These are phyloP conservation scores for Rhizoctonia solani DNA, from an alignment of 1,284 basidiomycete species.

Conservation along the genomic window DNA sequence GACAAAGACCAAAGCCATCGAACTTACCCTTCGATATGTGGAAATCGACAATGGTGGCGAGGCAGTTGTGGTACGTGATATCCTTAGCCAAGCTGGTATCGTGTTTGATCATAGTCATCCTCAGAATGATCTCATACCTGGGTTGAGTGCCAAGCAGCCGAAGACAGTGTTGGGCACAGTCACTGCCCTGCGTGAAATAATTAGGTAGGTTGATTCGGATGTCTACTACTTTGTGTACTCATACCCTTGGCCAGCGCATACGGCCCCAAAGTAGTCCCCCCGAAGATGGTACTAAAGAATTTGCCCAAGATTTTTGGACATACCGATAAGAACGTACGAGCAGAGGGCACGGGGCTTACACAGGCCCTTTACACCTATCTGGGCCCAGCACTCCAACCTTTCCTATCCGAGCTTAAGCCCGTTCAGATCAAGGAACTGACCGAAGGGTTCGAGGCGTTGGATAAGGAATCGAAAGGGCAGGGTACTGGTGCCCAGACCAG, in stretches of 20 bases:
- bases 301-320: slow-evolving; percentile 95
- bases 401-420: slow-evolving; percentile 91
- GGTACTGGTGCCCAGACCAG: slow-evolving; percentile 80
- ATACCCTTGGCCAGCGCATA: slow-evolving; percentile 61
- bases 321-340: slow-evolving; percentile 93
- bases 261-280: slow-evolving; percentile 76
- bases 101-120: slow-evolving; percentile 31
- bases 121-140: slow-evolving; percentile 82
- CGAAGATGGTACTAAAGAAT: slow-evolving; percentile 77
- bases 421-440: slow-evolving; percentile 98
- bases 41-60: slow-evolving; percentile 92
- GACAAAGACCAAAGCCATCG: slow-evolving; percentile 88
- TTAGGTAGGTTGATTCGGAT: slow-evolving; percentile 52
- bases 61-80: slow-evolving; percentile 78
- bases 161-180: slow-evolving; percentile 89
- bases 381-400: slow-evolving; percentile 85
- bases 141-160: slow-evolving; percentile 90
- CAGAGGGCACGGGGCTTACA: slow-evolving; percentile 83
- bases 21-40: slow-evolving; percentile 86
- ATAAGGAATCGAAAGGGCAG: slow-evolving; percentile 80
- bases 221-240: neutral
- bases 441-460: slow-evolving; percentile 85
- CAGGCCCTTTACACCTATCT: slow-evolving; percentile 86
- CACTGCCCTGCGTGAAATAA: slow-evolving; percentile 77
- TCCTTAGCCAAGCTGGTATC: neutral